Evolutionary conservation across 306 rosid species (phyloP), one percentile per base, ranked within the genome.

Genomic region (Fragaria iinumae): DNA sequence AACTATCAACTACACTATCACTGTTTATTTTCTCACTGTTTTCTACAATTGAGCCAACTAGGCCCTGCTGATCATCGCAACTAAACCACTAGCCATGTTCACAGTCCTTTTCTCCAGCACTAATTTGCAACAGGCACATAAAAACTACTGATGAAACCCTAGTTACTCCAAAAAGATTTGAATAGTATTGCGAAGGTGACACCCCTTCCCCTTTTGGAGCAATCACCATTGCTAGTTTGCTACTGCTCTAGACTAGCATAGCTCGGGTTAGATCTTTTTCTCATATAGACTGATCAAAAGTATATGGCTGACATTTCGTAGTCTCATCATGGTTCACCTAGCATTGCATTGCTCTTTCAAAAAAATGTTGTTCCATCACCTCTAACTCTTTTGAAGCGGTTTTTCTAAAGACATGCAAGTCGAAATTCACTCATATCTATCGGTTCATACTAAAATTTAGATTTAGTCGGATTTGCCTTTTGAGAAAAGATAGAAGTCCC

Each of bases 1-100:
- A 65, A 36, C 70, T 66, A 13, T 55, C 89, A 44, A 25, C 82
- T 69, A 67, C 70, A 8, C 10, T 17, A 18, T 69, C 65, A 81
- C 55, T 72, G 13, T 44, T 44, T 44, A 44, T 44, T 44, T 43
- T 44, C 6, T 72, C 65, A 83, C 55, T 69, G 71, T 67, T 32
- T 75, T 75, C 76, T 52, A 39, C 84, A 53, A 20, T 69, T 78
- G 76, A 77, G 64, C 65, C 79, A 60, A 23, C 64, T 73, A 64
- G 81, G 48, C 41, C 81, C 20, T 75, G 23, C 36, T 44, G 65
- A 75, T 77, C 43, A 73, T 76, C 36, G n/a, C 53, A 41, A 74
- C 14, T 56, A 56, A 71, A 80, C 84, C 76, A 83, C 86, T 65
- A 74, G 79, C 82, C 83, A 77, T 80, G 81, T 83, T 82, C 81